phyloP scores from a whole-genome alignment of 495 filamentous ascomycete species.

The Aspergillus olivimuriae region DNA sequence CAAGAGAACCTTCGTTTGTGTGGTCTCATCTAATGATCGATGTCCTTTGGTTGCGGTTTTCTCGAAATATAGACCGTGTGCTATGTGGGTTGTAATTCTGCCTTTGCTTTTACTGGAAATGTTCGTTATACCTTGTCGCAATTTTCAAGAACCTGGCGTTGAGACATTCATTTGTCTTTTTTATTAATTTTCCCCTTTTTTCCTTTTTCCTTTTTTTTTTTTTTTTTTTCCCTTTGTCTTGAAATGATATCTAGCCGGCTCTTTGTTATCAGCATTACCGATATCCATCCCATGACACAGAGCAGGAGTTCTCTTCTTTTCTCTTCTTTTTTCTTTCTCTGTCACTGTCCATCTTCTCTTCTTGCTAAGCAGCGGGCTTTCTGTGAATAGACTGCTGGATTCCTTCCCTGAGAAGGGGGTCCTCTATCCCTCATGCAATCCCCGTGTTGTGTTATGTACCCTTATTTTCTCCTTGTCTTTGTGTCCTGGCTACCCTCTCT shows the following conservation, averaged over 20 bases:
- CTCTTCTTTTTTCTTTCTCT: conserved; percentile 8
- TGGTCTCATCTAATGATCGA: conserved; percentile 79
- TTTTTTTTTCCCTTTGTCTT: conserved; percentile 21
- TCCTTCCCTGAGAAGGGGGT: neutral
- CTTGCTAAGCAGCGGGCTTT: conserved; percentile 8
- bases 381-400: conserved; percentile 2
- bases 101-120: conserved; percentile 16
- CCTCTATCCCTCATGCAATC: conserved; percentile 8
- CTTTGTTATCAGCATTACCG: conserved; percentile 28
- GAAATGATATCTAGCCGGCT: conserved; percentile 42
- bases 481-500: conserved; percentile 8
- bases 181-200: conserved; percentile 15
- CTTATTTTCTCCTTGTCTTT: conserved; percentile 5
- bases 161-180: conserved; percentile 31
- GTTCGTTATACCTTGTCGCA: conserved; percentile 22
- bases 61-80: conserved; percentile 35
- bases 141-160: conserved; percentile 40
- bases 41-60: conserved; percentile 24
- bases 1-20: conserved; percentile 98
- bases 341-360: neutral
- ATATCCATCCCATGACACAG: conserved; percentile 35
- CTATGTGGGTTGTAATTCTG: conserved; percentile 24
- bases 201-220: conserved; percentile 17
- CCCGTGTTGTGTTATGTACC: conserved; percentile 4
- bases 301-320: conserved; percentile 21